These are phyloP conservation scores for Saccharomycopsis malanga DNA, from an alignment of 805 yeast species.

Conservation along the genomic window DNA sequence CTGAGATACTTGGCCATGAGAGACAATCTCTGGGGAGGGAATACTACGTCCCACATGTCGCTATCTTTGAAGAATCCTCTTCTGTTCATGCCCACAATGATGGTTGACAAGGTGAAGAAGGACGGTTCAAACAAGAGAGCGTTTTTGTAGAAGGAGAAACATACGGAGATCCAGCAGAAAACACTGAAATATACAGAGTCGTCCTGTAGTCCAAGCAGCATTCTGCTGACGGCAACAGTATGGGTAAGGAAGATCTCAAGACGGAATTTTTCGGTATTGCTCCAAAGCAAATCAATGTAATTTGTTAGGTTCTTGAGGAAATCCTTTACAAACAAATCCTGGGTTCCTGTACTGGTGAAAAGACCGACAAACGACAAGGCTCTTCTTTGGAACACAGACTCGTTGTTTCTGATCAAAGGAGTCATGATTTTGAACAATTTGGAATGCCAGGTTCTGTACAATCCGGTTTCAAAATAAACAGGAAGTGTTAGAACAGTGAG, in stretches of 20 bases:
- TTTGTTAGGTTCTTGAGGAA: slow-evolving; percentile 2
- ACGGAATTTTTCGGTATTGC: neutral
- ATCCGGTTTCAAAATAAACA: slow-evolving; percentile 3
- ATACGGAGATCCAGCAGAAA: neutral
- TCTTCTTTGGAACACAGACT: slow-evolving; percentile 12
- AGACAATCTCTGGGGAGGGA: neutral
- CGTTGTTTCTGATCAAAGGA: slow-evolving; percentile 4
- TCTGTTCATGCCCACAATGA: neutral
- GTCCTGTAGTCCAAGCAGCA: slow-evolving; percentile 1
- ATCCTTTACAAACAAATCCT: slow-evolving; percentile 3
- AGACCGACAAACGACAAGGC: slow-evolving; percentile 12
- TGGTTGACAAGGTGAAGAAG: neutral
- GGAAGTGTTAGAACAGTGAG: slow-evolving; percentile 6
- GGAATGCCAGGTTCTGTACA: slow-evolving; percentile 4
- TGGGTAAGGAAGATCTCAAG: neutral
- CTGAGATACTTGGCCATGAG: neutral
- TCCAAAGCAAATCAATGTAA: neutral
- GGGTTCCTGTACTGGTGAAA: slow-evolving; percentile 8
- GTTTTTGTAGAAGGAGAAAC: neutral
- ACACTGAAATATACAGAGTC: neutral
- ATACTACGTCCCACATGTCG: slow-evolving; percentile 2
- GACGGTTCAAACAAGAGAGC: slow-evolving; percentile 2
- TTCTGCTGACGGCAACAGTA: slow-evolving; percentile 1
- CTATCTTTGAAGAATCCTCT: slow-evolving; percentile 2
- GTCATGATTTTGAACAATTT: slow-evolving; percentile 1